These are phyloP conservation scores for Leucogyrophana mollusca DNA, from an alignment of 768 basidiomycete species.

Conservation along the genomic window DNA sequence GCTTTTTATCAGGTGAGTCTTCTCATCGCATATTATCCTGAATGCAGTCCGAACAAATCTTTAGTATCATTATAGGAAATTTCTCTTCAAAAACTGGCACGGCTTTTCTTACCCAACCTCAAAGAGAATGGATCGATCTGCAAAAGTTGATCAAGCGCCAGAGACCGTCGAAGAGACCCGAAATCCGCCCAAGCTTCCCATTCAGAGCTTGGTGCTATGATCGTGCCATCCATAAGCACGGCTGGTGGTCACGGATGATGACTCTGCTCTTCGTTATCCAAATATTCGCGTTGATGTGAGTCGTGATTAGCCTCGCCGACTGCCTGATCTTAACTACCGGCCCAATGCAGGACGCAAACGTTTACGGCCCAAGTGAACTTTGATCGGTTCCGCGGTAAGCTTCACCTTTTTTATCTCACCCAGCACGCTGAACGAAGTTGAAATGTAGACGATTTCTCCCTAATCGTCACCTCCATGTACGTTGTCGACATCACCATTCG, in stretches of 20 bases:
- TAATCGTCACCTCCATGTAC: conserved; percentile 70
- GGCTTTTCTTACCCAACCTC: conserved; percentile 82
- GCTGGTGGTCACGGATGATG: conserved; percentile 86
- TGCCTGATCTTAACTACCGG: conserved; percentile 1
- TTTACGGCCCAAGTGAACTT: conserved; percentile 50
- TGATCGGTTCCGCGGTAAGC: conserved; percentile 64
- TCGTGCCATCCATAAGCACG: conserved; percentile 87
- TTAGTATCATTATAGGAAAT: conserved; percentile 93
- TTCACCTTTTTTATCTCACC: conserved; percentile 2
- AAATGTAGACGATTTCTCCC: conserved; percentile 75
- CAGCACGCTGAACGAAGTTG: conserved; percentile 7
- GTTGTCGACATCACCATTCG: conserved; percentile 75
- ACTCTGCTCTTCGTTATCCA: conserved; percentile 79
- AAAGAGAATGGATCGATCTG: conserved; percentile 93
- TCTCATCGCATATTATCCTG: not conserved
- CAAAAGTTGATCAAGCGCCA: conserved; percentile 87
- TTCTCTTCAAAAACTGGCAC: conserved; percentile 85
- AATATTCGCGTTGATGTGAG: conserved; percentile 80
- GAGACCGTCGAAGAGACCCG: conserved; percentile 81
- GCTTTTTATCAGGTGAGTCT: conserved; percentile 79
- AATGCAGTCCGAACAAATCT: conserved; percentile 12
- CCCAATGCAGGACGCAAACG: conserved; percentile 68
- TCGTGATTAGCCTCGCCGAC: conserved; percentile 7
- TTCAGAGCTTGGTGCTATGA: conserved; percentile 89
- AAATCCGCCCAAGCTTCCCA: conserved; percentile 47